Percentiles rank a stretch among this genome's conserved stretches.
Conservation (phyloP, 73 alveolate species). For the Urostyla sp. region DNA sequence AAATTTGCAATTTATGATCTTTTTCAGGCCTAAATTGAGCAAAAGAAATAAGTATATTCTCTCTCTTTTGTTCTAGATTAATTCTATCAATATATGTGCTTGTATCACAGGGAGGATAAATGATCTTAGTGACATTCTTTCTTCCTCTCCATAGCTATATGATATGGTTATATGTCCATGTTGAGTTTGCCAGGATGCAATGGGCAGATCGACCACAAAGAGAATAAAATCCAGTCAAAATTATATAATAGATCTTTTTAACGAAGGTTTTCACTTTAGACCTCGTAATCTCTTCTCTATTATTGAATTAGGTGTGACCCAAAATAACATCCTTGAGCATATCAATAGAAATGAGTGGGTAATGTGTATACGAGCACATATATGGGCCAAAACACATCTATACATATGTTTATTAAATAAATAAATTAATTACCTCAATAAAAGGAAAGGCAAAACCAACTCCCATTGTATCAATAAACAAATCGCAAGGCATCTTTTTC, state of each 20-base stretch:
- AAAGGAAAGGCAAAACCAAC: slow-evolving; percentile 87
- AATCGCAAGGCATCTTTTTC: slow-evolving; percentile 82
- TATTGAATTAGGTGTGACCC: slow-evolving; percentile 71
- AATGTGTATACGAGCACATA: slow-evolving; percentile 93
- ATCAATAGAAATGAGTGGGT: slow-evolving; percentile 95
- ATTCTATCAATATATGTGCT: slow-evolving; percentile 58
- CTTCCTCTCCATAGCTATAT: slow-evolving; percentile 76
- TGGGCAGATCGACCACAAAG: slow-evolving; percentile 82
- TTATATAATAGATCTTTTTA: slow-evolving; percentile 78
- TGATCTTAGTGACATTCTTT: slow-evolving; percentile 33
- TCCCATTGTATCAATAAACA: slow-evolving; percentile 94
- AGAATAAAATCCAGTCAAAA: slow-evolving; percentile 75
- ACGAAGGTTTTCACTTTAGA: slow-evolving; percentile 39
- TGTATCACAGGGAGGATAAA: slow-evolving; percentile 97
- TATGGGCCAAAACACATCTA: slow-evolving; percentile 80
- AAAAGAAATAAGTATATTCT: slow-evolving; percentile 89
- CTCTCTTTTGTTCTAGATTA: slow-evolving; percentile 59
- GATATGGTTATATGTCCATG: slow-evolving; percentile 94
- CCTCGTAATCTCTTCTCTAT: slow-evolving; percentile 68
- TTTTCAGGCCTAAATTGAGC: slow-evolving; percentile 99
- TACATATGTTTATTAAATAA: no score
- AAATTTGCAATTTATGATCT: slow-evolving; percentile 87
- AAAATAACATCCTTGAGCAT: slow-evolving; percentile 74
- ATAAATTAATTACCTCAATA: slow-evolving; percentile 77
- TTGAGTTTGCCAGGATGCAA: slow-evolving; percentile 83